These are phyloP conservation scores for Microdochium bolleyi DNA, from an alignment of 2,329 filamentous ascomycete genomes.

Conservation along the genomic window DNA sequence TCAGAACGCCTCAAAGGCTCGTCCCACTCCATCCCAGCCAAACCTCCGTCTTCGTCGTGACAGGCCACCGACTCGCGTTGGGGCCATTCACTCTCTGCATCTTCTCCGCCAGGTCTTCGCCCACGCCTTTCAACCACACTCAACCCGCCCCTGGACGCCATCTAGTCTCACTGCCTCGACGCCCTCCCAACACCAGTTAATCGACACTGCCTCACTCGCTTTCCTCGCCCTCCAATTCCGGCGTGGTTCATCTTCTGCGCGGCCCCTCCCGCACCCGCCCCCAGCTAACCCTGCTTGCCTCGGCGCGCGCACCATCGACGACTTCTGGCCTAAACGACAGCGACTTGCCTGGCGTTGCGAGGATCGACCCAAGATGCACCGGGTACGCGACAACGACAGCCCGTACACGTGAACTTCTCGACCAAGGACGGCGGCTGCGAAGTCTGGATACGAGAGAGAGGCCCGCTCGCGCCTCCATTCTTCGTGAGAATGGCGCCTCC, in stretches of 20 bases:
- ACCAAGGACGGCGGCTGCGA: constrained; percentile 9
- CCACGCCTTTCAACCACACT: neutral
- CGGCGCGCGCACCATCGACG: neutral
- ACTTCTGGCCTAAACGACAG: neutral
- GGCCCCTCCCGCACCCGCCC: neutral
- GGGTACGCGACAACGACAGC: constrained; percentile 6
- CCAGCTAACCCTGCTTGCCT: neutral
- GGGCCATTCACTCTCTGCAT: neutral
- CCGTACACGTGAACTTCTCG: constrained; percentile 12
- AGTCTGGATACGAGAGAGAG: constrained; percentile 6
- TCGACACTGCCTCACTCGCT: neutral
- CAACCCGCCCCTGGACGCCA: neutral
- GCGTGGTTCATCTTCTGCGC: neutral
- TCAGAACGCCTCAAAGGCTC: neutral
- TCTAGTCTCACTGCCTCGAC: neutral
- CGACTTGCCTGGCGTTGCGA: constrained; percentile 2
- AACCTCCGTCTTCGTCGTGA: neutral
- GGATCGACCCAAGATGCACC: constrained; percentile 11
- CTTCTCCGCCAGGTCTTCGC: neutral
- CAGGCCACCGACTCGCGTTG: neutral
- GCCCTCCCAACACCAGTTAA: neutral
- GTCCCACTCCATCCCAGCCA: neutral
- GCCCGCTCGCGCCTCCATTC: constrained; percentile 8
- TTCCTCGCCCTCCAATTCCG: neutral
- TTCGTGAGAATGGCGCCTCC: constrained; percentile 16